Base-by-base conservation (phyloP, 306 rosid genomes). In the Medicago lupulina region DNA sequence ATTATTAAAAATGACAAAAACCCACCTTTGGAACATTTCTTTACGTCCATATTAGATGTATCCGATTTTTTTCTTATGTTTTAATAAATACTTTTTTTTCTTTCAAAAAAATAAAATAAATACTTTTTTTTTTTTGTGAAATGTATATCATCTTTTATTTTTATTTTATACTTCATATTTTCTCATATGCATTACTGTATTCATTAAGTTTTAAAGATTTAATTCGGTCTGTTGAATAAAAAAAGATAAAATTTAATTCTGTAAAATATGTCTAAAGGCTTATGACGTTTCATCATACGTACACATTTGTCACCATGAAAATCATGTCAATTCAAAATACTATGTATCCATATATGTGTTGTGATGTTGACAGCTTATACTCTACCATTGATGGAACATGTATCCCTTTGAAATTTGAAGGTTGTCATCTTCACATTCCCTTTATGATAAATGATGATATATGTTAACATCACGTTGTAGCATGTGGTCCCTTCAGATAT, bases 401-500 rank as follows among this genome's bases (percentile, higher is more conserved):
- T 60, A 40, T 60, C 39, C 60, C 63, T 58, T 58, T 58, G 63
- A 58, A 58, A 36, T 73, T 74, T 15, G 23, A 63, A 51, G 66
- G 77, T 9, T 73, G 70, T 51, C 69, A 68, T 36, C 36, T 67
- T 67, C 55, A 59, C 15, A 23, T 23, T 40, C 46, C 16, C 21
- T 77, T 50, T 41, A 8, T 62, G 76, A 67, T 55, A 14, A 6
- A 34, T 34, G 43, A 50, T 9, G 23, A 44, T 58, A 58, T 28
- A 65, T 11, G 34, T 38, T 25, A 43, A 39, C 62, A 67, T 60
- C 68, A 73, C n/a, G 68, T 60, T 69, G 36, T 10, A 34, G 18
- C 25, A 58, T 74, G 85, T 82, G 83, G 86, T 67, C 86, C 86
- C 74, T 67, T 2, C 51, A 40, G 25, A 46, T 71, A 73, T 41